Evolutionary conservation across 352 stramenopile species (phyloP).

Genomic region (Phytophthora ramorum): DNA sequence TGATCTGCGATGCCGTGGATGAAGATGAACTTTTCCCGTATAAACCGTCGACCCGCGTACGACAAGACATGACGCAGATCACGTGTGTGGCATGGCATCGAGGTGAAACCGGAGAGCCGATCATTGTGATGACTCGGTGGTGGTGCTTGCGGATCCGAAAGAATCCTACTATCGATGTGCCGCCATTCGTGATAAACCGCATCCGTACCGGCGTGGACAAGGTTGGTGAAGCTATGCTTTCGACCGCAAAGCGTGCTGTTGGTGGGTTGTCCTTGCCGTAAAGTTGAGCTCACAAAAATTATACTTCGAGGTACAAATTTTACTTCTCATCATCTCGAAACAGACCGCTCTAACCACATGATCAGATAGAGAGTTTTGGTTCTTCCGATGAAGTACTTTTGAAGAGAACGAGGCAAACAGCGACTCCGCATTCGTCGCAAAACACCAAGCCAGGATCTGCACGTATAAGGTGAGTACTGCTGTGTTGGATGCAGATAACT

Average conservation of each 20-base stretch:
- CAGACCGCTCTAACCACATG: too few species aligned
- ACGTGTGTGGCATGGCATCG: constrained; percentile 28
- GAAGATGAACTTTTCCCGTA: constrained; percentile 57
- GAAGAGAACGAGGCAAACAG: too few species aligned
- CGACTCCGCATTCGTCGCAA: too few species aligned
- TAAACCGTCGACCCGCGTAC: constrained; percentile 34
- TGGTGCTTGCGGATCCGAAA: constrained; percentile 38
- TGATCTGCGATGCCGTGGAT: constrained; percentile 47
- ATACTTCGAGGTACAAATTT: too few species aligned
- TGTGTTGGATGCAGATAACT: too few species aligned
- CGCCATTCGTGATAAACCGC: constrained; percentile 31
- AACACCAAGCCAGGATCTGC: too few species aligned
- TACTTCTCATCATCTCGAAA: too few species aligned
- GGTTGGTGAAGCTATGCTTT: constrained; percentile 33
- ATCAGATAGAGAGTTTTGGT: too few species aligned
- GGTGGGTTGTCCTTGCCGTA: not conserved
- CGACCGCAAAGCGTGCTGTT: constrained; percentile 11
- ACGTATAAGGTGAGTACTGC: too few species aligned
- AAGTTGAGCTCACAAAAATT: too few species aligned
- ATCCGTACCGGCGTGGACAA: constrained; percentile 33
- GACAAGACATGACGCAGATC: constrained; percentile 45
- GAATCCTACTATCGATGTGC: constrained; percentile 26
- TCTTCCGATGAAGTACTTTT: too few species aligned
- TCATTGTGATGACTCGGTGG: constrained; percentile 40
- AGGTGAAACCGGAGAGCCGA: constrained; percentile 18